Percentiles rank a stretch among this genome's conserved stretches.
These are phyloP conservation scores for Entomortierella chlamydospora DNA, from an alignment of 192 early-diverging fungal species.

Conservation along the genomic window DNA sequence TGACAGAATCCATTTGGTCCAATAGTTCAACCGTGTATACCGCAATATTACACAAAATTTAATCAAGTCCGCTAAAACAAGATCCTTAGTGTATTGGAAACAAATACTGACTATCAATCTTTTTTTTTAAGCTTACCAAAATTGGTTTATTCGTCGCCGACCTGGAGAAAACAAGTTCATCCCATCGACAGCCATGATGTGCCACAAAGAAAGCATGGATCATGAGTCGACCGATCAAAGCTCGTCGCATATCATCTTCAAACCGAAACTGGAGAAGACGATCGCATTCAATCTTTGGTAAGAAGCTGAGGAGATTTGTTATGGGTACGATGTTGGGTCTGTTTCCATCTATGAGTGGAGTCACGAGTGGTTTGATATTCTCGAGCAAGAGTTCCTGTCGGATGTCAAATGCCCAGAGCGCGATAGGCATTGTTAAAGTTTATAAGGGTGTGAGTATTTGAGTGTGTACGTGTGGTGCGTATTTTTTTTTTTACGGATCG, in stretches of 20 bases:
- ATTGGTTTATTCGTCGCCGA: constrained; percentile 43
- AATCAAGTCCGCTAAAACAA: no score
- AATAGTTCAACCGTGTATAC: no score
- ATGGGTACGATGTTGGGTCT: constrained; percentile 39
- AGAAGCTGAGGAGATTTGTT: constrained; percentile 40
- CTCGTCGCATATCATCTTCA: constrained; percentile 45
- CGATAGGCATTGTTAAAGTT: constrained; percentile 33
- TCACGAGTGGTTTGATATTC: constrained; percentile 37
- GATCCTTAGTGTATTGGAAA: no score
- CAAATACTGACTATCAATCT: not conserved
- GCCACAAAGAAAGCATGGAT: constrained; percentile 48
- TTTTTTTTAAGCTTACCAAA: constrained; percentile 23
- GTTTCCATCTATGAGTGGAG: constrained; percentile 30
- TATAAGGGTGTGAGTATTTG: not conserved
- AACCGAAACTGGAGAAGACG: constrained; percentile 27
- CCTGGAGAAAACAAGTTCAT: constrained; percentile 40
- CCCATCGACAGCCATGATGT: constrained; percentile 31
- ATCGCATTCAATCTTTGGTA: constrained; percentile 43
- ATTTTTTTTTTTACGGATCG: no score
- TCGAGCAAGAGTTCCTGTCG: constrained; percentile 43
- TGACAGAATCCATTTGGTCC: no score
- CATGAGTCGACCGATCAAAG: constrained; percentile 44
- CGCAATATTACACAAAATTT: no score
- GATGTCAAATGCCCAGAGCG: constrained; percentile 52
- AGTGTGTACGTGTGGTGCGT: no score